Evolutionary conservation across 2,329 filamentous ascomycete species (phyloP).

Genomic region (Xenoacremonium recifei): DNA sequence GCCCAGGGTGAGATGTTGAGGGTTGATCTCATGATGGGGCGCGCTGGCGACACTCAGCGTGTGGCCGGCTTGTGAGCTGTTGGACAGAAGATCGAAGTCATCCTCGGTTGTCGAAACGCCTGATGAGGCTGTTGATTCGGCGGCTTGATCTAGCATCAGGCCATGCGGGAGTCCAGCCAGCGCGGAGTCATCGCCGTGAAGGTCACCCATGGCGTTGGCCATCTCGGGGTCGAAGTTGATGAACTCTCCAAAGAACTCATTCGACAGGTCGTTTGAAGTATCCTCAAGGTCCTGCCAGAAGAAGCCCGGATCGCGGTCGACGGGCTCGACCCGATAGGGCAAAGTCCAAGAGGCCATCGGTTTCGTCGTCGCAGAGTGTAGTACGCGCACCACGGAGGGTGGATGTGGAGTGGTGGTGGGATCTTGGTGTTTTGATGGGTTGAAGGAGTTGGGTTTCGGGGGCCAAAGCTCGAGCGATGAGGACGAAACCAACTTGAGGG

Average conservation of each 20-base stretch:
- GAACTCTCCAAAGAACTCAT: conserved; percentile 37
- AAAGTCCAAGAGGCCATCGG: conserved; percentile 37
- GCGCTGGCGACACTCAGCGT: conserved; percentile 16
- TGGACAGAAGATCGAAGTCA: conserved; percentile 36
- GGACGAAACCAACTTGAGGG: conserved; percentile 1
- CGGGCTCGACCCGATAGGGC: conserved; percentile 32
- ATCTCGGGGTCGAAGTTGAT: conserved; percentile 34
- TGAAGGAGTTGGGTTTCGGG: not conserved
- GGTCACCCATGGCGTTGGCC: conserved; percentile 18
- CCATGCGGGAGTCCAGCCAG: conserved; percentile 26
- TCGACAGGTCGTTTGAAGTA: conserved; percentile 25
- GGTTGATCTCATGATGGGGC: conserved; percentile 29
- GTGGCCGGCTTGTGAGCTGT: conserved; percentile 29
- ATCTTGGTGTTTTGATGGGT: not conserved
- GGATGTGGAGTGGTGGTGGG: not conserved
- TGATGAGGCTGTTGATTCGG: conserved; percentile 33
- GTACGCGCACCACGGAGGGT: no score
- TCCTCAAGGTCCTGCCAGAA: conserved; percentile 34
- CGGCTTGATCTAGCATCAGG: conserved; percentile 27
- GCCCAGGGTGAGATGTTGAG: conserved; percentile 25
- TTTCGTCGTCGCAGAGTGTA: no score
- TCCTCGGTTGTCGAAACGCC: conserved; percentile 33
- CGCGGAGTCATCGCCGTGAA: conserved; percentile 18
- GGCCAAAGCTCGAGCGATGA: not conserved
- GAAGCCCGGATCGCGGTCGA: conserved; percentile 35